Evolutionary conservation across 2,329 filamentous ascomycete genomes (phyloP), one percentile per base, ranked within the genome.

Genomic region (Verticillium tricorpus): DNA sequence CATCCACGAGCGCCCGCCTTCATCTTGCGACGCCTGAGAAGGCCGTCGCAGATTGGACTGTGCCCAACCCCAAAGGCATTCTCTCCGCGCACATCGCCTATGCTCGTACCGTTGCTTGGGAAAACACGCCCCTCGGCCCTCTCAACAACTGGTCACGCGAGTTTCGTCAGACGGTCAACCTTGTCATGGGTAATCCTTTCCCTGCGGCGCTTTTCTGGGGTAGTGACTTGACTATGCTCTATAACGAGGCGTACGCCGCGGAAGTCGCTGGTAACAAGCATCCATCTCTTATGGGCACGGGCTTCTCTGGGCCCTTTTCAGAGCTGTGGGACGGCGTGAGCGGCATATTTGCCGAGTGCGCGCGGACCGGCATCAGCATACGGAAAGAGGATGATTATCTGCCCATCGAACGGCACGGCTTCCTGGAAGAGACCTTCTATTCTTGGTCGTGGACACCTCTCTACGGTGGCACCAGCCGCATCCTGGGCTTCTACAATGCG

Each of bases 221-320:
- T 1, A 77, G 77, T 17, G 85, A 88, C 35, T 74, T 87, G 58
- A 82, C 87, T 3, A 84, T 85, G 59, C 81, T 89, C 3, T 89
- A 89, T 71, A 89, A 89, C 61, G 85, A 88, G 68, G 81, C 85
- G 0, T 88, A 76, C 39, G 73, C 87, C 57, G 71, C 76, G 50
- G 70, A 82, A 45, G 78, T 88, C 5, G 85, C 85, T 8, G 86
- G 86, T 3, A 82, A 86, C 65, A 88, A 88, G 63, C 86, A 89
- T 64, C 86, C 86, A 0, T 71, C 70, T 1, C 72, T 89, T 28
- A 86, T 89, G 79, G 86, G 86, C 0, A 82, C 82, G 45, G 82
- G 76, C 28, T 72, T 88, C 67, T 78, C 77, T 9, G 80, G 84
- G 2, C 85, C 84, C 1, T 88, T 85, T 79, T 71, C 78, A 1